phyloP scores from a whole-genome alignment of 352 stramenopile genomes.

The Pythium phragmiticola region DNA sequence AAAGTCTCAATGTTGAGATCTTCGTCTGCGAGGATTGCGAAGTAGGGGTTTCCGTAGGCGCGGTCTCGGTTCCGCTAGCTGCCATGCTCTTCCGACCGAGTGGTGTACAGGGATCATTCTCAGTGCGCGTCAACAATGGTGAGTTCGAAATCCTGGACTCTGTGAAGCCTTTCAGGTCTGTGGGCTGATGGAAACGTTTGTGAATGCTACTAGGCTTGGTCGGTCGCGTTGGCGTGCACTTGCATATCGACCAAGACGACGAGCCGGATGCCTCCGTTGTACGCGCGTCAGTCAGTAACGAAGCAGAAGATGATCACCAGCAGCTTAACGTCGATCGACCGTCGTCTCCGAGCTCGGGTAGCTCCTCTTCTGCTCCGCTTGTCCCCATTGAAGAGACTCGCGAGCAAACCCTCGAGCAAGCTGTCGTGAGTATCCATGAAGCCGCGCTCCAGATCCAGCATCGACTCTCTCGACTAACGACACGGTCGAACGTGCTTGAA shows the following conservation, averaged over 20 bases:
- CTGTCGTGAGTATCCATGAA: slow-evolving; percentile 21
- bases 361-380: not conserved
- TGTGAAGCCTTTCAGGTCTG: not conserved
- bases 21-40: slow-evolving; percentile 1
- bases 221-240: slow-evolving; percentile 18
- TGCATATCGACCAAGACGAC: slow-evolving; percentile 24
- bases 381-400: not conserved
- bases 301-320: not conserved
- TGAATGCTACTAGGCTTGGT: slow-evolving; percentile 4
- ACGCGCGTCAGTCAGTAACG: not conserved
- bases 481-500: not conserved
- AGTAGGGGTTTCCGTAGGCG: slow-evolving; percentile 3
- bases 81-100: slow-evolving; percentile 39
- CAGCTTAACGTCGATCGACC: not conserved
- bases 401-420: slow-evolving; percentile 11
- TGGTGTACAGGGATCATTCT: slow-evolving; percentile 45
- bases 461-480: slow-evolving; percentile 11
- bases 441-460: slow-evolving; percentile 20
- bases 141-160: not conserved
- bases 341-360: not conserved
- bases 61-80: slow-evolving; percentile 30
- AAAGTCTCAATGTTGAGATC: slow-evolving; percentile 15
- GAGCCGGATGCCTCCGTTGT: not conserved
- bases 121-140: slow-evolving; percentile 32
- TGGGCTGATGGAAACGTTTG: not conserved